These are phyloP conservation scores for Exophiala spinifera DNA, from an alignment of 2,329 filamentous ascomycete species.

Conservation along the genomic window DNA sequence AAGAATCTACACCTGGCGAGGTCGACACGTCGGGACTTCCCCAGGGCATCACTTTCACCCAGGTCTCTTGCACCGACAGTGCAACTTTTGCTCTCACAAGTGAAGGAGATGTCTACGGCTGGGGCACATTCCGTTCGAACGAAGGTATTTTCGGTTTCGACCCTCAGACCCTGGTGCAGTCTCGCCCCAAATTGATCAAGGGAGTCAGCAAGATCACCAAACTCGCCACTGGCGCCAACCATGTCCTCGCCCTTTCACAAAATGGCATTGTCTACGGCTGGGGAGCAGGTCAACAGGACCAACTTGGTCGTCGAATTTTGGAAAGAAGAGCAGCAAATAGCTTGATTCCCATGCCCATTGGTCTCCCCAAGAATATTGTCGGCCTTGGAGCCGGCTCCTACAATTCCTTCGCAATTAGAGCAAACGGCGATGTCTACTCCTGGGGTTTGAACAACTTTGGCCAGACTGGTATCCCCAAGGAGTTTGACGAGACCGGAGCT, in stretches of 20 bases:
- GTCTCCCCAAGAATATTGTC: slow-evolving; percentile 53
- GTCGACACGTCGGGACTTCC: slow-evolving; percentile 55
- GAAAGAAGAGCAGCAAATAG: slow-evolving; percentile 54
- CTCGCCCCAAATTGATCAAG: slow-evolving; percentile 44
- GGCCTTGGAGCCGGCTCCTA: slow-evolving; percentile 69
- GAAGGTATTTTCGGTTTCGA: slow-evolving; percentile 58
- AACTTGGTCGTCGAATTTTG: slow-evolving; percentile 62
- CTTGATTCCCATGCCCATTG: slow-evolving; percentile 51
- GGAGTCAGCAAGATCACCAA: slow-evolving; percentile 63
- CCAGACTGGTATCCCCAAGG: slow-evolving; percentile 62
- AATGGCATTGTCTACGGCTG: slow-evolving; percentile 66
- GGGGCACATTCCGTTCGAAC: slow-evolving; percentile 73
- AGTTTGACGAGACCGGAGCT: slow-evolving; percentile 54
- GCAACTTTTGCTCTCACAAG: slow-evolving; percentile 73
- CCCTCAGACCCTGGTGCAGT: slow-evolving; percentile 41
- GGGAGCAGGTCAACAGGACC: slow-evolving; percentile 70
- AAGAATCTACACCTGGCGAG: slow-evolving; percentile 64
- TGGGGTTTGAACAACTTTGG: slow-evolving; percentile 89
- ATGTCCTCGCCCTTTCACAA: slow-evolving; percentile 65
- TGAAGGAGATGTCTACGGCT: slow-evolving; percentile 73
- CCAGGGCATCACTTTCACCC: slow-evolving; percentile 60
- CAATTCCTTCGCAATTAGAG: slow-evolving; percentile 72
- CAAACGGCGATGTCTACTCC: slow-evolving; percentile 65
- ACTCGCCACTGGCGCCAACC: slow-evolving; percentile 67
- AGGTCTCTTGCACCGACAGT: slow-evolving; percentile 71